A percentile compares a stretch with the other conserved stretches of the same genome.
Evolutionary conservation across 2,329 filamentous ascomycete species (phyloP).

Genomic region (Zymoseptoria passerinii): DNA sequence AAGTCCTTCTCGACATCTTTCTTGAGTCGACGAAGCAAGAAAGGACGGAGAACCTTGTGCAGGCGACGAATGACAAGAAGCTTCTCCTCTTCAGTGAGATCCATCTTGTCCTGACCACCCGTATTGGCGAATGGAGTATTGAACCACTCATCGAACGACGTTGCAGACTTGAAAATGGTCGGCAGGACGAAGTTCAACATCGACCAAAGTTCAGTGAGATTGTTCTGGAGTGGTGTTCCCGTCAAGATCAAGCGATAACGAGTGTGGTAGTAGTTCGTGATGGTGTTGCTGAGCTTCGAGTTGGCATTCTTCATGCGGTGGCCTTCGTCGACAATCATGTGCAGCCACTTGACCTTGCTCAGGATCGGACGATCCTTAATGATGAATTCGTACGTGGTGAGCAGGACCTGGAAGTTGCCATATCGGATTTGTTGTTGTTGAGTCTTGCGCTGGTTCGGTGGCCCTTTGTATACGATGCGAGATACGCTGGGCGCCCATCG

Average conservation of each 20-base stretch:
- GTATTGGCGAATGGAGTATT: constrained; percentile 99
- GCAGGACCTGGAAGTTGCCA: constrained; percentile 87
- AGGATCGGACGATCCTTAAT: constrained; percentile 95
- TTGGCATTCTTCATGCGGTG: constrained; percentile 99
- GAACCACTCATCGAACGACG: constrained; percentile 99
- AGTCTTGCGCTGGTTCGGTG: constrained; percentile 75
- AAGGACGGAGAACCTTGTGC: constrained; percentile 93
- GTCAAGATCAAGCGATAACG: constrained; percentile 95
- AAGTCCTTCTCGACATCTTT: constrained; percentile 99
- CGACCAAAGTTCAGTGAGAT: constrained; percentile 90
- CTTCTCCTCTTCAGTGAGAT: constrained; percentile 98
- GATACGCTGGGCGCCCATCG: constrained; percentile 89
- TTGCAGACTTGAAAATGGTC: constrained; percentile 98
- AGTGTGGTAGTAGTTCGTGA: constrained; percentile 90
- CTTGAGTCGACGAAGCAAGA: constrained; percentile 96
- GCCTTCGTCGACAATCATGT: constrained; percentile 99
- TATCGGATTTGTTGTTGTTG: constrained; percentile 92
- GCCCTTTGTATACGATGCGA: constrained; percentile 94
- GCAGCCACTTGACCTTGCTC: constrained; percentile 98
- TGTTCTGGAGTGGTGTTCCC: constrained; percentile 95
- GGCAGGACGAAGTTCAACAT: constrained; percentile 97
- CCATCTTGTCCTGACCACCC: constrained; percentile 96
- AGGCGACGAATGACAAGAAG: constrained; percentile 95
- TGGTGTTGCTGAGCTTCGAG: constrained; percentile 90
- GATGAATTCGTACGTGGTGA: constrained; percentile 98